Percentiles rank a stretch among this genome's conserved stretches.
Evolutionary conservation across 2,329 filamentous ascomycete genomes (phyloP).

Genomic region (Exophiala alcalophila): DNA sequence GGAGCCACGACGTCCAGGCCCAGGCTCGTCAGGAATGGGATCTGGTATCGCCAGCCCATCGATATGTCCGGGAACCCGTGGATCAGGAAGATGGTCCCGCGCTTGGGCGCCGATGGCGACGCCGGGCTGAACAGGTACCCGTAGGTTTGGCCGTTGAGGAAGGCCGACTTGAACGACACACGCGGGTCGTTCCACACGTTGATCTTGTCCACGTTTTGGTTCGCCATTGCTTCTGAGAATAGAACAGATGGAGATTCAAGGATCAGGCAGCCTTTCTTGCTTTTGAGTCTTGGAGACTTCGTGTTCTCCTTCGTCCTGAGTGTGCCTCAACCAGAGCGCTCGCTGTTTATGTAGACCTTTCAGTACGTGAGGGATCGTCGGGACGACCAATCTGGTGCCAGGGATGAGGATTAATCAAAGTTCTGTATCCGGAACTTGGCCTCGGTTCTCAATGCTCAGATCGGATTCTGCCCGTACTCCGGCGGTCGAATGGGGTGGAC

Average conservation of each 20-base stretch:
- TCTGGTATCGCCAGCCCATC: slow-evolving; percentile 86
- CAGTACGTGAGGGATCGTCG: no score
- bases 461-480: no score
- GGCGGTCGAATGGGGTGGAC: background rate
- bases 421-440: background rate
- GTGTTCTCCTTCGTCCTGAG: no score
- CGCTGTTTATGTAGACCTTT: no score
- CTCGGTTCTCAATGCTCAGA: no score
- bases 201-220: slow-evolving; percentile 56
- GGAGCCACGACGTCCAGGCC: slow-evolving; percentile 77
- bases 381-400: no score
- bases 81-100: slow-evolving; percentile 57
- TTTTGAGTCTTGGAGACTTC: no score
- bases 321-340: no score
- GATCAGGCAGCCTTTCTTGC: no score
- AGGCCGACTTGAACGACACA: slow-evolving; percentile 61
- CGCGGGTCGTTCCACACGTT: slow-evolving; percentile 61
- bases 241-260: no score
- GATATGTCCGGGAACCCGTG: slow-evolving; percentile 82
- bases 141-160: slow-evolving; percentile 69
- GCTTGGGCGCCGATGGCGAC: slow-evolving; percentile 38
- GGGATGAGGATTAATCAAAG: no score
- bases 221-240: no score
- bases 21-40: slow-evolving; percentile 69
- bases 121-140: slow-evolving; percentile 56